phyloP scores from a whole-genome alignment of 2,329 filamentous ascomycete genomes.

The Dactylellina parvicollis region DNA sequence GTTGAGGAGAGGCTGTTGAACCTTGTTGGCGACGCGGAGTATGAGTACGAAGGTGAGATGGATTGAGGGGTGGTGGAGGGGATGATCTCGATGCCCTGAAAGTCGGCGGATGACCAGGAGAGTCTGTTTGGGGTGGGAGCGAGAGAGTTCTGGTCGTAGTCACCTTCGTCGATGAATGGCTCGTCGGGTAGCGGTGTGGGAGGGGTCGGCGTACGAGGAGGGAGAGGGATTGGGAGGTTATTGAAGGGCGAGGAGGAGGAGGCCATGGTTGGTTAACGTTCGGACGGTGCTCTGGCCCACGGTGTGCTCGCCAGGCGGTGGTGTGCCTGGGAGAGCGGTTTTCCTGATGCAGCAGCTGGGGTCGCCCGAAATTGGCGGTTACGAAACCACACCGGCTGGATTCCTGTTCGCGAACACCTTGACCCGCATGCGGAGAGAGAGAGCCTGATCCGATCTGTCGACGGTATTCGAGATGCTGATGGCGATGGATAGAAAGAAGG shows the following conservation, averaged over 20 bases:
- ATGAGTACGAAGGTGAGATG: constrained; percentile 26
- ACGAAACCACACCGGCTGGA: constrained; percentile 48
- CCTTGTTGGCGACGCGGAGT: constrained; percentile 42
- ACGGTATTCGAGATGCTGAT: no score
- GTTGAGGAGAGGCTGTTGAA: constrained; percentile 35
- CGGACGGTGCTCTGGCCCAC: constrained; percentile 29
- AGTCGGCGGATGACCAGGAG: constrained; percentile 50
- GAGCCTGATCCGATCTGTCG: no score
- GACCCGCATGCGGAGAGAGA: constrained; percentile 34
- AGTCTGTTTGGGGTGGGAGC: constrained; percentile 49
- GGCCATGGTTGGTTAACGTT: no score
- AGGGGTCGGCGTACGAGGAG: constrained; percentile 52
- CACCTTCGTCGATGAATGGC: constrained; percentile 31
- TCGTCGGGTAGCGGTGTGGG: constrained; percentile 45
- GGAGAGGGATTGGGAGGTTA: constrained; percentile 53
- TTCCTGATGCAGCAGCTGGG: constrained; percentile 53
- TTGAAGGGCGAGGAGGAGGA: no score
- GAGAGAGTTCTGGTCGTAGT: constrained; percentile 44
- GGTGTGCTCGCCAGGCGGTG: constrained; percentile 43
- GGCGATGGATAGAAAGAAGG: no score
- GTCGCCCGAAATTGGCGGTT: constrained; percentile 39
- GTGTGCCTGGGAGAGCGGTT: constrained; percentile 53
- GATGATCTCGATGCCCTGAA: constrained; percentile 36
- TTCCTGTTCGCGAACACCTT: constrained; percentile 47
- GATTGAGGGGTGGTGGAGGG: constrained; percentile 49